Percentiles rank a stretch among this genome's conserved stretches.
phyloP scores from a whole-genome alignment of 768 basidiomycete species.

The Leccinum incarnatum region DNA sequence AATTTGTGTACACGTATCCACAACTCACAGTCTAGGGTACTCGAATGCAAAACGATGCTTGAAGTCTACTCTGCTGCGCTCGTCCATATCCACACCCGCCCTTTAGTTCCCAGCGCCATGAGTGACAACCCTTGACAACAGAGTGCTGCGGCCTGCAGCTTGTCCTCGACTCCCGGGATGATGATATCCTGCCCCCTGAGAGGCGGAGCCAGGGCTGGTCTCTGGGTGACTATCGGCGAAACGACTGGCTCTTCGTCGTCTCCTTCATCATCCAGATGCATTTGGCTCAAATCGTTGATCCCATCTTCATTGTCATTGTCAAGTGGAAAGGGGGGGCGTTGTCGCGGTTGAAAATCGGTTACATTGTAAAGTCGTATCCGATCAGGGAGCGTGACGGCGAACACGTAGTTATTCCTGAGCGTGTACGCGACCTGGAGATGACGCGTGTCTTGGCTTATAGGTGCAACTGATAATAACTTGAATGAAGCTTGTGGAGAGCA shows the following conservation, averaged over 20 bases:
- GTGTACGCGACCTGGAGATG: conserved; percentile 44
- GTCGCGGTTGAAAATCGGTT: conserved; percentile 43
- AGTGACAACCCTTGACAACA: conserved; percentile 39
- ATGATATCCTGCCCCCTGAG: conserved; percentile 22
- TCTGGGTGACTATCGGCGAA: conserved; percentile 1
- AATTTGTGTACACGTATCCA: neutral
- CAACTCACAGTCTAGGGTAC: neutral
- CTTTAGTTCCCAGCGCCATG: conserved; percentile 18
- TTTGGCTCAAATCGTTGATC: conserved; percentile 18
- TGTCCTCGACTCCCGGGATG: conserved; percentile 14
- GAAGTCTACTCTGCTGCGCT: conserved; percentile 14
- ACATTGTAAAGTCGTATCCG: conserved; percentile 46
- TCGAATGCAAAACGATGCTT: neutral
- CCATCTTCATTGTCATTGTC: conserved; percentile 27
- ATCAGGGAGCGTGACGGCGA: conserved; percentile 43
- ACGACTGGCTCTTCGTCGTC: conserved; percentile 21
- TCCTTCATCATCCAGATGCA: conserved; percentile 30
- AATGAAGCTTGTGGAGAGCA: conserved; percentile 52
- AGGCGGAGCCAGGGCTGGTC: conserved; percentile 17
- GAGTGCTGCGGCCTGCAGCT: conserved; percentile 42
- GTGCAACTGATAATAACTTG: conserved; percentile 52
- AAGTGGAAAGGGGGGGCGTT: conserved; percentile 41
- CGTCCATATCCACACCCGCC: conserved; percentile 28
- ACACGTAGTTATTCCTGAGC: conserved; percentile 49
- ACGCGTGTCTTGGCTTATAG: conserved; percentile 38